Percentiles rank a stretch among this genome's conserved stretches.
Evolutionary conservation across 345 rosid species (phyloP).

Genomic region (Citrus unshiu): DNA sequence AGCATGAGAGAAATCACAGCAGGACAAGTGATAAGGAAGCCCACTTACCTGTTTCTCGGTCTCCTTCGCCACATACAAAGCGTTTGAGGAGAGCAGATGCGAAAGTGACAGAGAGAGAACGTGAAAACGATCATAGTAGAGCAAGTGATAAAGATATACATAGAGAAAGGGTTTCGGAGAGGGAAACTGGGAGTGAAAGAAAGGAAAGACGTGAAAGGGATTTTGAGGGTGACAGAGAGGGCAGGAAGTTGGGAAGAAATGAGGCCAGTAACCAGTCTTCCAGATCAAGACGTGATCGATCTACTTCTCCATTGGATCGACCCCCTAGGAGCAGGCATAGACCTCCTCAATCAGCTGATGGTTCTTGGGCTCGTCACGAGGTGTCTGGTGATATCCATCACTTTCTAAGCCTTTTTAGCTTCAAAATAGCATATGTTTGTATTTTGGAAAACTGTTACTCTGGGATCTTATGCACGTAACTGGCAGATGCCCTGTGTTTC

Average conservation of each 20-base stretch:
- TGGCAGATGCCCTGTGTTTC: neutral
- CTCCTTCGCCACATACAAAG: constrained; percentile 76
- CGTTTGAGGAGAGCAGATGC: constrained; percentile 55
- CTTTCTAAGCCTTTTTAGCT: constrained; percentile 8
- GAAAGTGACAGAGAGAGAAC: constrained; percentile 35
- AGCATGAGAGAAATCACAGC: constrained; percentile 17
- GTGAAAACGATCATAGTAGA: constrained; percentile 19
- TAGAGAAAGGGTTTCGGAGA: constrained; percentile 38
- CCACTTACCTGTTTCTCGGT: constrained; percentile 30
- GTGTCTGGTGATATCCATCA: constrained; percentile 50
- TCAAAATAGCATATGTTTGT: neutral
- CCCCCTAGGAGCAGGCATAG: constrained; percentile 49
- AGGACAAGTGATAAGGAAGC: constrained; percentile 17
- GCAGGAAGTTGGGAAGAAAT: constrained; percentile 52
- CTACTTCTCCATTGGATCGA: constrained; percentile 54
- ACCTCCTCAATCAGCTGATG: constrained; percentile 44
- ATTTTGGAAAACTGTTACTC: neutral
- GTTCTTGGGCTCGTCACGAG: constrained; percentile 53
- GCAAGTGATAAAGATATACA: constrained; percentile 11
- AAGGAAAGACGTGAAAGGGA: constrained; percentile 46
- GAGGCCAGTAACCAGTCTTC: constrained; percentile 46
- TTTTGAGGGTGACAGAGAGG: constrained; percentile 43
- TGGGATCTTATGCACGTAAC: neutral
- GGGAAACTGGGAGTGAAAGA: constrained; percentile 42
- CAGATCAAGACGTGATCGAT: constrained; percentile 40